A percentile compares a stretch with the other conserved stretches of the same genome.
Conservation (phyloP, 1,139 yeast genomes). For the Candida labiduridarum region DNA sequence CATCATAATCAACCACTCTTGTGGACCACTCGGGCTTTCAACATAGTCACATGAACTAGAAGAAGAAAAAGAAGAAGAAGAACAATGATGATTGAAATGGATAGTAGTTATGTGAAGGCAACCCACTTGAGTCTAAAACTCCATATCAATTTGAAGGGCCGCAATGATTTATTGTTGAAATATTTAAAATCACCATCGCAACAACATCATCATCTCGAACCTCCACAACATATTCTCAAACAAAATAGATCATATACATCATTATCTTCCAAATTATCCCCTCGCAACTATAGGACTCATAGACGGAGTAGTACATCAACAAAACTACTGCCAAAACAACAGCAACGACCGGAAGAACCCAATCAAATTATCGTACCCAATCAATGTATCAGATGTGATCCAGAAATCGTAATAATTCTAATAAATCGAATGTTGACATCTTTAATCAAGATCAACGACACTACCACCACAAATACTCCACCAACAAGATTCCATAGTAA, state of each 20-base stretch:
- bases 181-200: neutral
- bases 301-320: neutral
- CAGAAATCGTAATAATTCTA: slow-evolving; percentile 67
- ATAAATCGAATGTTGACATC: slow-evolving; percentile 81
- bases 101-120: neutral
- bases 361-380: slow-evolving; percentile 43
- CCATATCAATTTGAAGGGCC: neutral
- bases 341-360: slow-evolving; percentile 4
- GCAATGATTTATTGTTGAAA: neutral
- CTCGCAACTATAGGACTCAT: neutral
- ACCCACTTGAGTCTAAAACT: slow-evolving; percentile 1
- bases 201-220: slow-evolving; percentile 1
- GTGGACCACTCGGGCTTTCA: neutral
- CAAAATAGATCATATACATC: neutral
- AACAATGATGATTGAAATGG: neutral
- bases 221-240: neutral
- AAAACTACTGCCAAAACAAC: neutral
- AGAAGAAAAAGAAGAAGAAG: neutral
- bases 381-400: slow-evolving; percentile 66
- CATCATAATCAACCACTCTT: too few relatives aligned
- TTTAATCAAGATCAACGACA: slow-evolving; percentile 69
- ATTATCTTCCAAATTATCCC: slow-evolving; percentile 2
- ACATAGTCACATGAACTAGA: neutral
- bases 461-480: slow-evolving; percentile 22
- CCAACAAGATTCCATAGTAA: slow-evolving; percentile 92